Percentiles rank a stretch among this genome's conserved stretches.
These are phyloP conservation scores for Geotrichum cucujoidarum DNA, from an alignment of 1,139 yeast species.

Conservation along the genomic window DNA sequence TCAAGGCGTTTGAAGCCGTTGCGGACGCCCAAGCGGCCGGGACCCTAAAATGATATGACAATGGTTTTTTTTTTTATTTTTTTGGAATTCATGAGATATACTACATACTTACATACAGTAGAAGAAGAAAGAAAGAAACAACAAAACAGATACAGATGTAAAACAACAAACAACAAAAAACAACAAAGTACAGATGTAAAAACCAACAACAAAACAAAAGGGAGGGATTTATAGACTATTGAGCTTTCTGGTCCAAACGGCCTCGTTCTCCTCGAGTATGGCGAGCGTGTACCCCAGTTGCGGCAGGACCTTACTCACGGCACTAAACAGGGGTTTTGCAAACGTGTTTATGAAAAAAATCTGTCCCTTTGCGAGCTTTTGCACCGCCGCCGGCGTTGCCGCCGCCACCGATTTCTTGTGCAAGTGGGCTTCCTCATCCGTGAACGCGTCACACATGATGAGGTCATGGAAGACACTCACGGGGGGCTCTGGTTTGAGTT, in stretches of 20 bases:
- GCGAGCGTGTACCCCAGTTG: conserved; percentile 36
- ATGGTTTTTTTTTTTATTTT: too few species aligned
- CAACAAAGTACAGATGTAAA: background rate
- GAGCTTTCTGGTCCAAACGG: conserved; percentile 38
- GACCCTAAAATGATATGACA: background rate
- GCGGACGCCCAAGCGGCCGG: conserved; percentile 39
- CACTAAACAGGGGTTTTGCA: conserved; percentile 69
- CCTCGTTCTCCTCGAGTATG: conserved; percentile 45
- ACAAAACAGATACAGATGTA: background rate
- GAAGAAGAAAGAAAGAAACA: background rate
- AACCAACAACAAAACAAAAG: background rate
- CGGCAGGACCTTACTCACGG: conserved; percentile 47
- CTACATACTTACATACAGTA: too few species aligned
- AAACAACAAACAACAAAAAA: background rate
- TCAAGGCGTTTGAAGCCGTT: conserved; percentile 86
- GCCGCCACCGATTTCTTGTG: background rate
- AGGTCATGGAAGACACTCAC: background rate
- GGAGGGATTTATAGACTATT: background rate
- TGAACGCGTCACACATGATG: background rate
- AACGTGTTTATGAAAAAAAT: conserved; percentile 76
- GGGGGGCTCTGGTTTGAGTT: conserved; percentile 26
- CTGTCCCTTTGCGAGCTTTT: conserved; percentile 64
- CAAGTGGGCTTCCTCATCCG: background rate
- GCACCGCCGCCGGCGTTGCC: conserved; percentile 35
- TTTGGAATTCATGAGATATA: too few species aligned